phyloP scores from a whole-genome alignment of 2,329 filamentous ascomycete species.

The Sporothrix mexicana region DNA sequence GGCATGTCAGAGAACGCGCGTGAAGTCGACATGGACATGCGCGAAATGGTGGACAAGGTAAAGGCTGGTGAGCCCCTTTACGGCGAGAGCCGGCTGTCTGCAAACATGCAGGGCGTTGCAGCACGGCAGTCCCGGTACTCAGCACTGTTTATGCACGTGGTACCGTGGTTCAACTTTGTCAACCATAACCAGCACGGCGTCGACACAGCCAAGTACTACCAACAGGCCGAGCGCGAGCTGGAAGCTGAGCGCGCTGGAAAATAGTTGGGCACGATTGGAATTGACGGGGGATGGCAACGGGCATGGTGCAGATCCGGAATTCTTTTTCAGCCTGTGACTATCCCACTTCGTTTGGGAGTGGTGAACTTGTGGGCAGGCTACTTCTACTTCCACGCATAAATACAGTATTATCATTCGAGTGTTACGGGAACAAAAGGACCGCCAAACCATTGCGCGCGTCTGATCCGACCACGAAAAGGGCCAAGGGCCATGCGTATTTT shows the following conservation, averaged over 20 bases:
- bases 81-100: slow-evolving; percentile 75
- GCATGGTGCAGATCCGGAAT: not conserved
- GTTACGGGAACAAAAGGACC: no score
- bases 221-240: slow-evolving; percentile 90
- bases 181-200: slow-evolving; percentile 96
- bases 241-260: slow-evolving; percentile 67
- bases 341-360: no score
- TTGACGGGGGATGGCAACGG: not conserved
- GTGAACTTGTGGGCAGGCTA: not conserved
- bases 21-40: slow-evolving; percentile 95
- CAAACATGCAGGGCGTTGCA: slow-evolving; percentile 93
- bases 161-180: slow-evolving; percentile 98
- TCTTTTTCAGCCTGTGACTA: not conserved
- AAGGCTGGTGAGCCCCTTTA: slow-evolving; percentile 92
- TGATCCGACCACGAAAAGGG: no score
- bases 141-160: slow-evolving; percentile 78
- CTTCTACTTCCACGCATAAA: slow-evolving; percentile 4
- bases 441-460: no score
- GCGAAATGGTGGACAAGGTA: slow-evolving; percentile 95
- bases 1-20: slow-evolving; percentile 90
- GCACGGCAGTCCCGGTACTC: slow-evolving; percentile 92
- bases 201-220: slow-evolving; percentile 98
- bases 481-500: no score
- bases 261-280: slow-evolving; percentile 1
- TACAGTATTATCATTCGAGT: not conserved